These are phyloP conservation scores for Ophiostoma novo-ulmi DNA, from an alignment of 2,329 filamentous ascomycete genomes.

Conservation along the genomic window DNA sequence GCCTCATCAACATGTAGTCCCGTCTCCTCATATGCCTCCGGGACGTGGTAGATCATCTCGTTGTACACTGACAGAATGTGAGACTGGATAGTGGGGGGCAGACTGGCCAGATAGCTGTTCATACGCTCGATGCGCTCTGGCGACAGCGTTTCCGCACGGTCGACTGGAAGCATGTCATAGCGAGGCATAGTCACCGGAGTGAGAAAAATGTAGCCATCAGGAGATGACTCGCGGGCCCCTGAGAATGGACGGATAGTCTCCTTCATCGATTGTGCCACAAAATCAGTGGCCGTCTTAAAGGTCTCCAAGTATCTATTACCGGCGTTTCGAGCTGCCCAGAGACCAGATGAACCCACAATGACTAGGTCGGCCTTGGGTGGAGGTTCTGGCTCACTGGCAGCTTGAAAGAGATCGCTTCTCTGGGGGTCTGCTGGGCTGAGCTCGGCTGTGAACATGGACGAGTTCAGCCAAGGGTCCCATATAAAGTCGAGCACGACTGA, in stretches of 20 bases:
- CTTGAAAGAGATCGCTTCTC: slow-evolving; percentile 31
- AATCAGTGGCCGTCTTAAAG: slow-evolving; percentile 45
- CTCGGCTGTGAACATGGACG: slow-evolving; percentile 40
- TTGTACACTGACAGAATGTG: slow-evolving; percentile 49
- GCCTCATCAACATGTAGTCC: slow-evolving; percentile 46
- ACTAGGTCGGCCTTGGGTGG: slow-evolving; percentile 42
- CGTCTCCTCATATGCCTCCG: slow-evolving; percentile 40
- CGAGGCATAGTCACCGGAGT: slow-evolving; percentile 40
- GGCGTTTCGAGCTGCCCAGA: slow-evolving; percentile 51
- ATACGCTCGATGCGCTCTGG: slow-evolving; percentile 47
- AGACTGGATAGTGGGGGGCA: slow-evolving; percentile 38
- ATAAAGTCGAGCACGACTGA: slow-evolving; percentile 51
- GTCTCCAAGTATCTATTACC: slow-evolving; percentile 41
- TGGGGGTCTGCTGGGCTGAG: slow-evolving; percentile 31
- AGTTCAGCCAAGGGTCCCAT: slow-evolving; percentile 60
- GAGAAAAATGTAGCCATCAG: slow-evolving; percentile 31
- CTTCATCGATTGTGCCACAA: slow-evolving; percentile 34
- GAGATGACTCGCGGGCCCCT: neutral
- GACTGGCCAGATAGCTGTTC: slow-evolving; percentile 46
- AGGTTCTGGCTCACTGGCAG: slow-evolving; percentile 28
- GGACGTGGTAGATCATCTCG: slow-evolving; percentile 40
- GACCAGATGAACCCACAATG: slow-evolving; percentile 49
- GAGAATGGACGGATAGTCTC: neutral
- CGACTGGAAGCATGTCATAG: slow-evolving; percentile 41
- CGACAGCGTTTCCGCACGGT: slow-evolving; percentile 41